These are phyloP conservation scores for Erigeron canadensis DNA, from an alignment of 129 eudicot genomes.

Conservation along the genomic window DNA sequence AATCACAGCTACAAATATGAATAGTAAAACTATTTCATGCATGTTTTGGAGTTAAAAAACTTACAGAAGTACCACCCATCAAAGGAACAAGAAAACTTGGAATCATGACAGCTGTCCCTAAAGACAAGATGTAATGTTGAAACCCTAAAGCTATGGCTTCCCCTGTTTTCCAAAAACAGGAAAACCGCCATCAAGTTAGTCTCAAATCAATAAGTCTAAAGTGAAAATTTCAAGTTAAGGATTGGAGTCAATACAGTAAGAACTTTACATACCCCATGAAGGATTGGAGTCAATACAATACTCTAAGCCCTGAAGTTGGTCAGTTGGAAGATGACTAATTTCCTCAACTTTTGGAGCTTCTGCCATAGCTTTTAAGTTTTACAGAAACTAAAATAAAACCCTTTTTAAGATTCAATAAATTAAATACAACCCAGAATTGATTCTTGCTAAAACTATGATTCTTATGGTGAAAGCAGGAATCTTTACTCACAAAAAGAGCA, in stretches of 20 bases:
- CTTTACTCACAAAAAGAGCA: not conserved
- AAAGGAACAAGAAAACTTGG: conserved; percentile 92
- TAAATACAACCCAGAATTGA: conserved; percentile 5
- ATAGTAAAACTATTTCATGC: conserved; percentile 5
- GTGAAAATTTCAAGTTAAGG: not conserved
- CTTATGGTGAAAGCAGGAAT: not conserved
- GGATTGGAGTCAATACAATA: conserved; percentile 98
- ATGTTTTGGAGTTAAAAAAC: conserved; percentile 28
- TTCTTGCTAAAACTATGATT: not conserved
- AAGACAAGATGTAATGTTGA: conserved; percentile 90
- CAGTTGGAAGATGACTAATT: conserved; percentile 95
- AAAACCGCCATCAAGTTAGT: conserved; percentile 8
- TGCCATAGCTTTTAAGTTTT: conserved; percentile 44
- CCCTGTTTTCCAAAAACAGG: conserved; percentile 49
- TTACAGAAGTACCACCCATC: conserved; percentile 96
- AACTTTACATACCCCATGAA: conserved; percentile 76
- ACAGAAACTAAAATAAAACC: not conserved
- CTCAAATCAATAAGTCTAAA: not conserved
- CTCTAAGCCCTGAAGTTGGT: conserved; percentile 95
- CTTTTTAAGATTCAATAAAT: not conserved
- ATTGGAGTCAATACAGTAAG: conserved; percentile 2
- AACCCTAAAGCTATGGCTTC: conserved; percentile 91
- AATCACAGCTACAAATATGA: conserved; percentile 15
- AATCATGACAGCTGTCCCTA: conserved; percentile 99
- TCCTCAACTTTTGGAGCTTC: conserved; percentile 94